Evolutionary conservation across 306 rosid species (phyloP).

Genomic region (Clitoria ternatea): DNA sequence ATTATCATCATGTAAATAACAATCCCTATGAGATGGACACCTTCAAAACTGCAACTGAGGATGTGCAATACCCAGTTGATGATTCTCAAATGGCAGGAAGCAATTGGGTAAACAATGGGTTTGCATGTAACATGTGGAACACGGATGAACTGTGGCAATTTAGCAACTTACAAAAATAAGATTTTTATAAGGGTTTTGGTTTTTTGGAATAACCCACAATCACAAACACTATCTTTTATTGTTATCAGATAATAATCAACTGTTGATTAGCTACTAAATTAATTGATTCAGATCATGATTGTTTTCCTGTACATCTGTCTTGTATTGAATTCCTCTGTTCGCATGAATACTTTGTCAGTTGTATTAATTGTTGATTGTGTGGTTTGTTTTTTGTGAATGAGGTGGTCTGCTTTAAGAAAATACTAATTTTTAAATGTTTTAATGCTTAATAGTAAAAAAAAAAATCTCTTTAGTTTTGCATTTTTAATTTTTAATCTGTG

Average conservation of each 20-base stretch:
- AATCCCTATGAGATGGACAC: conserved; percentile 34
- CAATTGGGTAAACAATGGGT: conserved; percentile 45
- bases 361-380: not conserved
- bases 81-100: conserved; percentile 38
- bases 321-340: not conserved
- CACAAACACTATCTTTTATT: not conserved
- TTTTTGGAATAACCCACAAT: conserved; percentile 24
- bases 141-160: conserved; percentile 51
- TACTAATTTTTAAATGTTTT: too few relatives aligned
- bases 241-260: not conserved
- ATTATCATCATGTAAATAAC: conserved; percentile 18
- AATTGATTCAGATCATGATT: not conserved
- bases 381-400: too few relatives aligned
- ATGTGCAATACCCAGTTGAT: conserved; percentile 22
- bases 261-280: conserved; percentile 17
- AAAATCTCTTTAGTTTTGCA: too few relatives aligned
- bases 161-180: conserved; percentile 19
- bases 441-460: too few relatives aligned
- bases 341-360: not conserved
- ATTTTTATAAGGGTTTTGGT: conserved; percentile 22
- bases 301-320: conserved; percentile 2
- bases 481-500: too few relatives aligned
- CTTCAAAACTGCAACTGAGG: conserved; percentile 24
- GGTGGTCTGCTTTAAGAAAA: too few relatives aligned
- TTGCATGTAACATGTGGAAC: conserved; percentile 38